Base-by-base conservation (phyloP, 2,329 filamentous ascomycete species). In the Thermochaetoides dissita region DNA sequence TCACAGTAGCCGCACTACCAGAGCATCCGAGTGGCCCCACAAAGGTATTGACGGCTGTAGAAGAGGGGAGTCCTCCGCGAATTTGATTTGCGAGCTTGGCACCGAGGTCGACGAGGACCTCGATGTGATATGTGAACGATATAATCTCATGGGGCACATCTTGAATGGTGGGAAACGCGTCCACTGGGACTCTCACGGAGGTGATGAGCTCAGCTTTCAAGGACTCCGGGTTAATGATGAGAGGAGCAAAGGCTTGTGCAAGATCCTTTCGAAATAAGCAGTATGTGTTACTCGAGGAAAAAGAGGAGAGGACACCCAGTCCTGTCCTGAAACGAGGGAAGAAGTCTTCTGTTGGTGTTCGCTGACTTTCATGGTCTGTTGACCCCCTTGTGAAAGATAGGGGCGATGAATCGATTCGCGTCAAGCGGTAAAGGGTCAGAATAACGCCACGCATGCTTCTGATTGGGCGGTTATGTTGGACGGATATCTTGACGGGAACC, bases 191-290 rank as follows among this genome's bases (percentile, higher is more conserved):
- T 51, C 85, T 79, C 10, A 98, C 76, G 3, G 83, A 82, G 4
- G 87, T 82, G 10, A 81, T 91, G 35, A 96, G 76, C 37, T 81
- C 81, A 1, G 87, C 79, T 12, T 79, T 81, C 50, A 95, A 69
- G 1, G 80, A 87, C 28, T 61, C 66, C 0, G 88, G 89, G 55
- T 96, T 82, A 41, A 96, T 80, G 42, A 95, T 85, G 37, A 98
- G 68, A 5, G 91, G 88, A 12, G 84, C 81, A 43, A 93, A 86
- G 1, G 83, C 81, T 59, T 98, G 91, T 5, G 84, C 81, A 3
- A 98, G 66, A 58, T 98, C 91, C 59, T 96, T 96, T 41, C 91
- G 81, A 58, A 95, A 96, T n/a, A 91, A 74, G 59, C 88, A 91
- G 57, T 79, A 89, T 2, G 87, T 88, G 33, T 85, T 81, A 6